Conservation (phyloP, 768 basidiomycete species). For the Leccinum olivaceopallidum region DNA sequence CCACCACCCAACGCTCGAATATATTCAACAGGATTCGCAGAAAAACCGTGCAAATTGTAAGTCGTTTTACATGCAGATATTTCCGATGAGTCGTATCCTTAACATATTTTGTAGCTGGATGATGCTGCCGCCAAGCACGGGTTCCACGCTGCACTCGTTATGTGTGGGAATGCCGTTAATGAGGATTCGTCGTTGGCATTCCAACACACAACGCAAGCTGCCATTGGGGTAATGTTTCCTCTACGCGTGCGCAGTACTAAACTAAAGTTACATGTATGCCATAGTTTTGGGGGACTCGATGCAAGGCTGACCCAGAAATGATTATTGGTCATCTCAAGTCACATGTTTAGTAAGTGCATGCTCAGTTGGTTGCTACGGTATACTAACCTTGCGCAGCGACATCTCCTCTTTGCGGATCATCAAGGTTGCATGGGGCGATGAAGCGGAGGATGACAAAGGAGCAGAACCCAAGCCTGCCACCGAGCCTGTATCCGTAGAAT, state of each 20-base stretch:
- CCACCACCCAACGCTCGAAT: neutral
- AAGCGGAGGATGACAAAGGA: too few species aligned
- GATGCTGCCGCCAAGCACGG: neutral
- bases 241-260: too few species aligned
- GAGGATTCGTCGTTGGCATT: neutral
- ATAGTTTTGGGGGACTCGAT: slow-evolving; percentile 4
- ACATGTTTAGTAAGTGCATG: slow-evolving; percentile 1
- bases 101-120: neutral
- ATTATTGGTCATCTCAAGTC: slow-evolving; percentile 10
- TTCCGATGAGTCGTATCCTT: too few species aligned
- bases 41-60: neutral
- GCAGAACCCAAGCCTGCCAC: too few species aligned
- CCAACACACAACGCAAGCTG: neutral
- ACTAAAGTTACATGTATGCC: too few species aligned
- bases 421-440: too few species aligned
- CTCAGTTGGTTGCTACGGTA: neutral
- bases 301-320: neutral
- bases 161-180: slow-evolving; percentile 6
- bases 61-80: neutral
- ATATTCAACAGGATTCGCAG: neutral
- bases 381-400: neutral
- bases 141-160: neutral
- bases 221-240: neutral
- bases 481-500: too few species aligned
- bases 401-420: too few species aligned